Evolutionary conservation across 75 land plant species (phyloP).

Genomic region (Cupressus sempervirens): DNA sequence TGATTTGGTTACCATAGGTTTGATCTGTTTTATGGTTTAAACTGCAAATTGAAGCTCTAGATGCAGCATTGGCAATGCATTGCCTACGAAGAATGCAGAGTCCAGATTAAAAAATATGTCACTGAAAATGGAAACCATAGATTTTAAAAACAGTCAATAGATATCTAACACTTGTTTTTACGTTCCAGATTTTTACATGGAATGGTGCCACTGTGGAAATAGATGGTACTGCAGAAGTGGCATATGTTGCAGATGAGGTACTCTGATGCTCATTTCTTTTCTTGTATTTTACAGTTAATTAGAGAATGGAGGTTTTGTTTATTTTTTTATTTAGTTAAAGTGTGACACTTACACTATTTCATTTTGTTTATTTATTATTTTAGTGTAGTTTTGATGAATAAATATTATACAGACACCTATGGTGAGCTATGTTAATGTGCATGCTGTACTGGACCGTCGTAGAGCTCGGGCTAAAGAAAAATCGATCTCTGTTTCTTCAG

Average conservation of each 20-base stretch:
- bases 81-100: background rate
- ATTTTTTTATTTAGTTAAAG: background rate
- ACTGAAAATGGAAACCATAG: background rate
- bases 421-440: conserved; percentile 98
- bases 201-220: conserved; percentile 88
- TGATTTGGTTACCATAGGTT: background rate
- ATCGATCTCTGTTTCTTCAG: conserved; percentile 30
- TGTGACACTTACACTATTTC: conserved; percentile 5
- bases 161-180: background rate
- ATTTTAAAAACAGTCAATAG: conserved; percentile 4
- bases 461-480: conserved; percentile 72
- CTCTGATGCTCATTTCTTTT: background rate
- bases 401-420: conserved; percentile 75
- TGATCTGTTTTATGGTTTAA: background rate
- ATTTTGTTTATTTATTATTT: conserved; percentile 5
- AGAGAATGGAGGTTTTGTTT: background rate
- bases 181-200: conserved; percentile 87
- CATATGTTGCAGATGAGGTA: conserved; percentile 98
- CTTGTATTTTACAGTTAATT: conserved; percentile 5
- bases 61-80: too few relatives aligned
- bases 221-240: conserved; percentile 82
- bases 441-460: conserved; percentile 86
- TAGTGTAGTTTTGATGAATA: background rate
- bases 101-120: too few relatives aligned
- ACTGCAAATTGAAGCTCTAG: conserved; percentile 1